phyloP scores from a whole-genome alignment of 1,139 yeast species.

The Hemisphaericaspora lyxosophila region DNA sequence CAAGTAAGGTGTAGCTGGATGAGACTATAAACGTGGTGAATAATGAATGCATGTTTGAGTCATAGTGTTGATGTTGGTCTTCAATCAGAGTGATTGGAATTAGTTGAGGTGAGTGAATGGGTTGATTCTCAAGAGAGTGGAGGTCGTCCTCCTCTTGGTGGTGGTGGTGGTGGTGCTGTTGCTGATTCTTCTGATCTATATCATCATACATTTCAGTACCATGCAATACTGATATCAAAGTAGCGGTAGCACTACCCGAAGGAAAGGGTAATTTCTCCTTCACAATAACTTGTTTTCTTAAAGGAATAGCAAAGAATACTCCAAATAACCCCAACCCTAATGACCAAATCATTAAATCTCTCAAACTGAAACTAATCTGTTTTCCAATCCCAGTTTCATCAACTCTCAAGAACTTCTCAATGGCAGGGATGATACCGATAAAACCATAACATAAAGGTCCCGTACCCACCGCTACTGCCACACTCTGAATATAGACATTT shows the following conservation, averaged over 20 bases:
- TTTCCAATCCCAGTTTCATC: slow-evolving; percentile 71
- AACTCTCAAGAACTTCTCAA: slow-evolving; percentile 77
- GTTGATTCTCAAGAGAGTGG: background rate
- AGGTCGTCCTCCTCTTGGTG: background rate
- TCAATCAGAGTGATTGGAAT: slow-evolving; percentile 2
- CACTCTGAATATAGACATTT: slow-evolving; percentile 86
- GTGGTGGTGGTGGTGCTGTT: slow-evolving; percentile 1
- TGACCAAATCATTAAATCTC: slow-evolving; percentile 76
- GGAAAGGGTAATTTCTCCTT: slow-evolving; percentile 88
- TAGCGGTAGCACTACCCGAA: slow-evolving; percentile 95
- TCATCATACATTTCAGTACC: slow-evolving; percentile 59
- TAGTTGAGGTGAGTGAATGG: background rate
- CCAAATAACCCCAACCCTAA: slow-evolving; percentile 89
- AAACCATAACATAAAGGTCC: slow-evolving; percentile 95
- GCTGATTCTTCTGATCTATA: slow-evolving; percentile 8
- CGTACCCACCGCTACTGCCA: slow-evolving; percentile 95
- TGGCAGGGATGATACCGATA: slow-evolving; percentile 96
- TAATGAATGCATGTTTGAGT: slow-evolving; percentile 58
- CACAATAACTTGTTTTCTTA: slow-evolving; percentile 80
- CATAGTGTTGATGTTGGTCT: slow-evolving; percentile 27
- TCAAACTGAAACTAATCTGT: slow-evolving; percentile 35
- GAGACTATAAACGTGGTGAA: slow-evolving; percentile 64
- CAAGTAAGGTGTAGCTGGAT: slow-evolving; percentile 64
- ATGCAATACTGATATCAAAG: slow-evolving; percentile 83
- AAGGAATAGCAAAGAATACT: slow-evolving; percentile 89